Evolutionary conservation across 163 green algal species (phyloP), one percentile per base, ranked within the genome.

Genomic region (Chloroidium sp.): DNA sequence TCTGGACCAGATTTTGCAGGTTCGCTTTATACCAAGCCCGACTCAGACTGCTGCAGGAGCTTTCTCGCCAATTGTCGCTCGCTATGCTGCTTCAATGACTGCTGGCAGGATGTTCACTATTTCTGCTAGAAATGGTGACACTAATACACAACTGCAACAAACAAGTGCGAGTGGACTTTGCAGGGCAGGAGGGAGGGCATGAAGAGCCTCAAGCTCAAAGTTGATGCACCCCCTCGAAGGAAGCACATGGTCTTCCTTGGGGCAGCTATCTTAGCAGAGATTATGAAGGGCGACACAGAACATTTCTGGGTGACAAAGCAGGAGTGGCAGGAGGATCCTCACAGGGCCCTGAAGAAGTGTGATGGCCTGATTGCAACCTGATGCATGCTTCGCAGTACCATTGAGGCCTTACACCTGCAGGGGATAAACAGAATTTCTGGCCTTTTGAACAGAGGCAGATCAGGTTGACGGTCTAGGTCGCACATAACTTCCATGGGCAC

Each of bases 201-300:
- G 75, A 79, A 84, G 60, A 91, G 90, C 78, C 79, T 94, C 6
- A 91, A 90, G 80, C 77, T 96, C 59, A 81, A 87, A 61, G 84
- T 96, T 59, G 88, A 93, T 62, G 91, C 92, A 77, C 87, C 92
- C 59, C 90, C 91, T 3, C 82, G 86, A 61, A 85, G 92, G 58
- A 87, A 91, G 79, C 86, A 95, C 82, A 90, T 91, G 83, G 92
- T 96, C 10, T 96, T 94, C 75, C 77, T 90, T 36, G 92, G 92
- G 1, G 92, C 83, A 0, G 86, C 92, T 1, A 88, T 96, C n/a
- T 82, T 96, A 76, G 92, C 92, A 12, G 89, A 94, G 79, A 93
- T 95, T 79, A 96, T 96, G 92, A 87, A 89, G 80, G 14, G 2
- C 3, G 86, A 91, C 60, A 84, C 86, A 61, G 64, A 82, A 14